phyloP scores from a whole-genome alignment of 345 rosid genomes.

The Euphorbia peplus region DNA sequence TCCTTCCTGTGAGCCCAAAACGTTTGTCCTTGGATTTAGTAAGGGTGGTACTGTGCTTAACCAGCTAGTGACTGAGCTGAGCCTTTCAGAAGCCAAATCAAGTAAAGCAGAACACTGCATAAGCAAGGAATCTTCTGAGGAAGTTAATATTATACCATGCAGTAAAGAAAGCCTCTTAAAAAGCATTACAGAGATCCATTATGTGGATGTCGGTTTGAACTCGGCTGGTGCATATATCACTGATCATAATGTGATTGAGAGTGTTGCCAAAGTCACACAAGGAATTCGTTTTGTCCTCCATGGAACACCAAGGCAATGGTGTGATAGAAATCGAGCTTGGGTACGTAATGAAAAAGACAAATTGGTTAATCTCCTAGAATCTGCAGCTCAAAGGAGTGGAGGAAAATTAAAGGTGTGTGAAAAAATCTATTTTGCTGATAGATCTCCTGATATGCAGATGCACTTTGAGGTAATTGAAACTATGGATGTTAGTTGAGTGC shows the following conservation, averaged over 20 bases:
- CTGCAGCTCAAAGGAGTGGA: conserved; percentile 36
- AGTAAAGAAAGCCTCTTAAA: conserved; percentile 47
- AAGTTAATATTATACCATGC: conserved; percentile 43
- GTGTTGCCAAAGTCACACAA: conserved; percentile 40
- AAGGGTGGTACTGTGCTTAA: conserved; percentile 85
- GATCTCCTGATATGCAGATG: conserved; percentile 63
- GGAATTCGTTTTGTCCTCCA: conserved; percentile 54
- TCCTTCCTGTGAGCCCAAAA: conserved; percentile 35
- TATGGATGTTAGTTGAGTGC: conserved; percentile 50
- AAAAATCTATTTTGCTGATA: conserved; percentile 59
- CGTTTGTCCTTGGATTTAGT: conserved; percentile 75
- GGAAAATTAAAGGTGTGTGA: conserved; percentile 55
- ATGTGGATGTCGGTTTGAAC: conserved; percentile 82
- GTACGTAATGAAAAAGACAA: conserved; percentile 58
- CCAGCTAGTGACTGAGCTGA: conserved; percentile 72
- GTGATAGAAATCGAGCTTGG: conserved; percentile 57
- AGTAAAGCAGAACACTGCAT: conserved; percentile 13
- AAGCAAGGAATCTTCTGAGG: conserved; percentile 19
- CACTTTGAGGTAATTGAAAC: conserved; percentile 75
- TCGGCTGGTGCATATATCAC: conserved; percentile 66
- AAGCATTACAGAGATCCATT: conserved; percentile 68
- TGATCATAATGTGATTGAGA: conserved; percentile 43
- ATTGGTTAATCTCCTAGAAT: conserved; percentile 45
- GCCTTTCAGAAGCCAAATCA: conserved; percentile 30
- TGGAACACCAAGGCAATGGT: conserved; percentile 96